These are phyloP conservation scores for Peterozyma toletana DNA, from an alignment of 805 yeast genomes.

Conservation along the genomic window DNA sequence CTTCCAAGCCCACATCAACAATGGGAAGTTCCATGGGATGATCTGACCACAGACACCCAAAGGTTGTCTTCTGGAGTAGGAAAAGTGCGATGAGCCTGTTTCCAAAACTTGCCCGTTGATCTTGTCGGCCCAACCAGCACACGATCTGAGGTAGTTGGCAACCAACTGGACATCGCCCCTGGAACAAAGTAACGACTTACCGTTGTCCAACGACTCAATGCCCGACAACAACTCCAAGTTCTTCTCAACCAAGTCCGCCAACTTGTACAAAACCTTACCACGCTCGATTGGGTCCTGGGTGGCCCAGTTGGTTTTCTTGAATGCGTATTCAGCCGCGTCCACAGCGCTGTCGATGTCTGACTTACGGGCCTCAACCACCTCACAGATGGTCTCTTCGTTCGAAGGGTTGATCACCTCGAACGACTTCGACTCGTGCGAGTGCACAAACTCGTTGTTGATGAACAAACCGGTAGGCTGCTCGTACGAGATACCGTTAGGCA, in stretches of 20 bases:
- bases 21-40: constrained; percentile 70
- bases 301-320: constrained; percentile 38
- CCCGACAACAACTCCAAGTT: constrained; percentile 40
- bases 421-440: constrained; percentile 50
- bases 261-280: constrained; percentile 30
- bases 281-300: constrained; percentile 36
- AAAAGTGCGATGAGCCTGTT: constrained; percentile 42
- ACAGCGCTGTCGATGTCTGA: constrained; percentile 47
- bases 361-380: constrained; percentile 44
- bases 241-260: constrained; percentile 43
- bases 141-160: constrained; percentile 39
- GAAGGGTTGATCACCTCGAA: constrained; percentile 62
- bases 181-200: constrained; percentile 41
- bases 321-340: constrained; percentile 69
- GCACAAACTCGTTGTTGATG: constrained; percentile 72
- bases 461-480: constrained; percentile 69
- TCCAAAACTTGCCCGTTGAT: constrained; percentile 39
- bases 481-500: constrained; percentile 51
- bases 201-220: constrained; percentile 47
- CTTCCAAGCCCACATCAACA: constrained; percentile 64
- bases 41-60: constrained; percentile 66
- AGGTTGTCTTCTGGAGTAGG: constrained; percentile 54
- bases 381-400: constrained; percentile 64
- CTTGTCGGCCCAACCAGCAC: constrained; percentile 50
- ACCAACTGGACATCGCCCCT: constrained; percentile 41